Evolutionary conservation across 2,329 filamentous ascomycete species (phyloP), one percentile per base, ranked within the genome.

Genomic region (Stemphylium vesicarium): DNA sequence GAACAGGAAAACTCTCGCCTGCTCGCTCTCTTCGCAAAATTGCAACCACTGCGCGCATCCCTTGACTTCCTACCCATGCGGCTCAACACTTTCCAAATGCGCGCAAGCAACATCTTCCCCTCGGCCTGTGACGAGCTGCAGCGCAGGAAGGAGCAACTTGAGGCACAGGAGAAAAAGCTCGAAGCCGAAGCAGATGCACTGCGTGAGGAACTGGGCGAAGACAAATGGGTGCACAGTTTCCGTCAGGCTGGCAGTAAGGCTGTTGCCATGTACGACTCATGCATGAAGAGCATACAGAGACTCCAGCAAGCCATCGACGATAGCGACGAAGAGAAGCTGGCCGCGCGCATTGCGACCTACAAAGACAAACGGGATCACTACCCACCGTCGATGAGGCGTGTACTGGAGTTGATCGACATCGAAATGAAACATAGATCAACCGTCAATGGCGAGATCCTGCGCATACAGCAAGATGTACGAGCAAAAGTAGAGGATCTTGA

Each of bases 41-140:
- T 98, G 89, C 95, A 98, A 68, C 94, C 95, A 1, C 79, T 99
- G 16, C 85, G 93, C 50, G 95, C 95, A 1, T 97, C 93, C 0
- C 81, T 99, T 31, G 95, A 98, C 75, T 99, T 99, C 69, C 78
- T 99, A 18, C 95, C 95, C 1, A 98, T 98, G 94, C 84, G 94
- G 48, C 78, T 99, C 13, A 92, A 91, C 0, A 90, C 90, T 39
- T 99, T 98, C 69, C 87, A 94, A 65, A 81, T 85, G 2, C 85
- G 92, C 59, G 95, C 92, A 0, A 86, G 90, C 53, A 79, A 79
- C 2, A 85, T 91, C 7, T 97, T 99, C 65, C 94, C 95, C 0
- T 95, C 90, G 8, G 93, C 94, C 0, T 97, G 93, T 64, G 87
- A 94, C 31, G 95, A 98, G 74, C 80, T 99, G 5, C 89, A 92